Evolutionary conservation across 2,329 filamentous ascomycete species (phyloP).

Genomic region (Zymoseptoria ardabiliae): DNA sequence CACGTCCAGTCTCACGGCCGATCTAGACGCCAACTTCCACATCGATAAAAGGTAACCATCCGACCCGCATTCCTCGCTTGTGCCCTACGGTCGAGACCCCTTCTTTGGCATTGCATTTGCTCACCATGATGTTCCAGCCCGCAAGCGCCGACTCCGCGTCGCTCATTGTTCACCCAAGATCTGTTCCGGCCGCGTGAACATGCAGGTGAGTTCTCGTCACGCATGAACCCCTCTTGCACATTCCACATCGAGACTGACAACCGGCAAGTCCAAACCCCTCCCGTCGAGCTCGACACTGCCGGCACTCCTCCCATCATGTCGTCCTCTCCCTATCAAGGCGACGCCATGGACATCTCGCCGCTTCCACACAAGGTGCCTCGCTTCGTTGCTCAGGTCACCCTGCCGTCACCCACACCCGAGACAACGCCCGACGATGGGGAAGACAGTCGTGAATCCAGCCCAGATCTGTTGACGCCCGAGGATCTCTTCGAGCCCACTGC

Average conservation of each 20-base stretch:
- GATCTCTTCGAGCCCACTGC: constrained; percentile 12
- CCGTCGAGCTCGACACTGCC: constrained; percentile 55
- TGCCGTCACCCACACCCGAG: constrained; percentile 65
- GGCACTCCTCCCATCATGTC: constrained; percentile 72
- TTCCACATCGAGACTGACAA: constrained; percentile 10
- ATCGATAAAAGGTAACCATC: constrained; percentile 76
- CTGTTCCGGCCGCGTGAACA: constrained; percentile 48
- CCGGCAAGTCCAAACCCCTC: constrained; percentile 35
- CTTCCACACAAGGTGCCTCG: constrained; percentile 74
- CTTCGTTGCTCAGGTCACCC: constrained; percentile 52
- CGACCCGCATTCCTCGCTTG: constrained; percentile 32
- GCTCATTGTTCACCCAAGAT: constrained; percentile 73
- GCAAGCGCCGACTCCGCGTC: constrained; percentile 71
- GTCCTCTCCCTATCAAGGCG: constrained; percentile 73
- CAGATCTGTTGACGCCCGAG: constrained; percentile 27
- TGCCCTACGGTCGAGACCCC: constrained; percentile 5
- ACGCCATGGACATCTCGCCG: constrained; percentile 90
- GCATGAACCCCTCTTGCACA: constrained; percentile 24
- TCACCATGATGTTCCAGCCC: constrained; percentile 54
- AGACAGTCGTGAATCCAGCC: constrained; percentile 23
- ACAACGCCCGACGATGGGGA: constrained; percentile 37
- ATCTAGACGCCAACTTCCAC: constrained; percentile 94
- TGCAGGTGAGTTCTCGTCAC: constrained; percentile 25
- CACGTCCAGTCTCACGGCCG: constrained; percentile 80
- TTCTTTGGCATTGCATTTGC: constrained; percentile 7